Evolutionary conservation across 2,329 filamentous ascomycete species (phyloP), one percentile per base, ranked within the genome.

Genomic region (Aureobasidium vineae): DNA sequence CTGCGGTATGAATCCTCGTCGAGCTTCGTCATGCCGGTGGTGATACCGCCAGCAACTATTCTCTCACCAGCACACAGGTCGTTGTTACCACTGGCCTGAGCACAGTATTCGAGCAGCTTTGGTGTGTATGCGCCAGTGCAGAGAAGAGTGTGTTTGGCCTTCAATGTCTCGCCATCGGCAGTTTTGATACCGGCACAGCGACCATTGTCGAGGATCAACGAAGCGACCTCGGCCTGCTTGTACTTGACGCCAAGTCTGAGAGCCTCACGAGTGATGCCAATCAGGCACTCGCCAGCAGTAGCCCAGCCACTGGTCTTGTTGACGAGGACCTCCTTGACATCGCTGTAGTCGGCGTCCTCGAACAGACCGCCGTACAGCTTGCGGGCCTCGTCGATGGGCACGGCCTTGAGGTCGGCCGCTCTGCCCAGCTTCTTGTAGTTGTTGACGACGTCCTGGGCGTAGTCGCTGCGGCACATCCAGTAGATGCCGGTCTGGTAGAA

Each of bases 261-360:
- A 19, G 79, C 79, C 66, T 78, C 78, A 40, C 81, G 79, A 1
- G 85, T 88, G 10, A 88, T 79, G 1, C 82, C 83, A 60, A 79
- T 74, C 67, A 89, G 73, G 36, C 81, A 80, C 69, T 87, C 84
- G 2, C 84, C 84, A 1, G 87, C 86, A n/a, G 84, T 85, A 7
- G 82, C 86, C 85, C 85, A 89, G 0, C 86, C 86, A 73, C 84
- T 85, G 38, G 80, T 82, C 68, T 80, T 83, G 77, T 88, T 88
- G 52, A 88, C 76, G 16, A 87, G 77, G 2, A 88, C 84, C 70
- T 86, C 83, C 70, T 83, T 85, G 53, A 84, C 85, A 1, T 80
- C 84, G 0, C 77, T 79, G 70, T 87, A 88, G 66, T 88, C 84
- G 1, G 86, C 85, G 50, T 86, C 81, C 11, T 83, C 79, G 67